Conservation (phyloP, 768 basidiomycete species). For the Rhodotorula babjevae region DNA sequence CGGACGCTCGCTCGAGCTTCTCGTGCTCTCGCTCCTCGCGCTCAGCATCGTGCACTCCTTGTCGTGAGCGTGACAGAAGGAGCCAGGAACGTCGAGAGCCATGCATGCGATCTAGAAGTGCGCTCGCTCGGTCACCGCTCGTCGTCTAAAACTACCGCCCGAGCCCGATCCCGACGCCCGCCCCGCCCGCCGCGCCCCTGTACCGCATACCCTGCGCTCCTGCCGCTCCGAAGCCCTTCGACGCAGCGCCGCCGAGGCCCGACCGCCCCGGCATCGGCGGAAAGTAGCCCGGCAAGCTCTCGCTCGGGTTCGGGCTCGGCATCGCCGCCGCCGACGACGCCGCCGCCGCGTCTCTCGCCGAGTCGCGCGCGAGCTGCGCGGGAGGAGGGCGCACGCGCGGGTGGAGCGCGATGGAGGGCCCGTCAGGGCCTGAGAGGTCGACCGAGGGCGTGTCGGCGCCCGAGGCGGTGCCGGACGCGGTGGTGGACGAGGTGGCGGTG, state of each 20-base stretch:
- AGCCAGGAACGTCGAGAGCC: no score
- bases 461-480: not conserved
- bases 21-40: no score
- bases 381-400: not conserved
- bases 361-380: not conserved
- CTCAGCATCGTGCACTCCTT: no score
- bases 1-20: no score
- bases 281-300: constrained; percentile 24
- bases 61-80: no score
- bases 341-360: no score
- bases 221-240: not conserved
- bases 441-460: constrained; percentile 6
- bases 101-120: no score
- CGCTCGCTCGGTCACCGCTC: no score
- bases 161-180: not conserved
- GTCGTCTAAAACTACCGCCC: not conserved
- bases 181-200: not conserved
- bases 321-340: no score
- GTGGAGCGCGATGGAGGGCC: constrained; percentile 16
- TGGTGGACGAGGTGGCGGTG: not conserved
- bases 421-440: constrained; percentile 4
- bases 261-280: not conserved
- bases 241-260: no score
- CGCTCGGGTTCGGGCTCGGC: constrained; percentile 17
- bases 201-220: not conserved